Base-by-base conservation (phyloP, 2,329 filamentous ascomycete genomes). In the Hirsutella minnesotensis region DNA sequence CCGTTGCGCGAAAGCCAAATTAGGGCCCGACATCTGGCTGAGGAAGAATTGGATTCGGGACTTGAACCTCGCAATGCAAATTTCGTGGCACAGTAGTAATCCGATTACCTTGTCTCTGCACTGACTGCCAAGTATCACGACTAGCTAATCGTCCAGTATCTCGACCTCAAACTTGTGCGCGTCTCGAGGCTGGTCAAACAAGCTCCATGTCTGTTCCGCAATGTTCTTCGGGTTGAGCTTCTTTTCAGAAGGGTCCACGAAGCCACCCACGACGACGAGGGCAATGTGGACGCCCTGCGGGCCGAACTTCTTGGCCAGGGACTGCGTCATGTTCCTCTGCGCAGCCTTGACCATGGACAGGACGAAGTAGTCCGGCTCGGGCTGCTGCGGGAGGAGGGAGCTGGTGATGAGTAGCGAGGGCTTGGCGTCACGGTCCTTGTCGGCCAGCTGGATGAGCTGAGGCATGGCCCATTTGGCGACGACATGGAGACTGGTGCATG, bases 291-390 rank as follows among this genome's bases (percentile, higher is more conserved):
- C 64, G 2, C 64, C 63, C 40, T 60, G 52, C 2, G 49, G 19
- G 0, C 41, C 47, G 43, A 65, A 72, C 9, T 62, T 62, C 43
- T 58, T 56, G 19, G 58, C 50, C 48, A 75, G 54, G 15, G 60
- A 67, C 44, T 68, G 55, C 9, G 72, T 60, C 50, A 75, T 53
- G 35, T 69, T 73, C 16, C 66, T 56, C 57, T 77, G 72, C 0
- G 70, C 63, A 1, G 70, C 67, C 50, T 76, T 76, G 37, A 62
- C 62, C 42, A 73, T 57, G 2, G 67, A 71, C 5, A 75, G 56
- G 0, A 67, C 68, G 18, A 76, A 68, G 0, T 73, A 55, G 20
- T 64, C 54, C 3, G 69, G 66, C 2, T 66, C 51, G 0, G 72
- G 72, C 21, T 68, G 57, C 45, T 63, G 62, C 18, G 67, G 70